Evolutionary conservation across 352 stramenopile species (phyloP).

Genomic region (Phytophthora litchii): DNA sequence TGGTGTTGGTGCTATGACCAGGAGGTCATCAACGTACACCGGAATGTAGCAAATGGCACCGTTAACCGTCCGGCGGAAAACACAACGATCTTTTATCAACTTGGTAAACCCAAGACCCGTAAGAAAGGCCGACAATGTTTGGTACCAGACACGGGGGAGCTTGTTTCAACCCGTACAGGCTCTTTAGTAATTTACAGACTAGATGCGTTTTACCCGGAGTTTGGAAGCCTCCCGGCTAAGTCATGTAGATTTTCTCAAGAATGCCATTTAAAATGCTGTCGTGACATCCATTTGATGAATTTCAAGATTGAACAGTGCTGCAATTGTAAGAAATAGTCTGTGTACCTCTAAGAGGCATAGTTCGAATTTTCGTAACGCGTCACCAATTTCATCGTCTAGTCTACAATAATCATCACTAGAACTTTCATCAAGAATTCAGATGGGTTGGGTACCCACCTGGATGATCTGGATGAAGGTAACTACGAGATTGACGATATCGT

Average conservation of each 20-base stretch:
- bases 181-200: conserved; percentile 6
- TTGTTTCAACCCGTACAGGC: conserved; percentile 25
- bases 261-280: conserved; percentile 25
- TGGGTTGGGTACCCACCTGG: too few relatives aligned
- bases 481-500: too few relatives aligned
- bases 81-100: conserved; percentile 2
- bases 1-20: conserved; percentile 14
- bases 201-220: conserved; percentile 17
- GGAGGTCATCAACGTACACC: conserved; percentile 6
- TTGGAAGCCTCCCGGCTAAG: conserved; percentile 13
- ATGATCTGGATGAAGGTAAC: too few relatives aligned
- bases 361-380: too few relatives aligned
- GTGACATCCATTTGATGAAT: conserved; percentile 40
- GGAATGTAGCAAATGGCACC: background rate
- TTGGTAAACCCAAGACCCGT: background rate
- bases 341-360: too few relatives aligned
- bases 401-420: too few relatives aligned
- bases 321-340: background rate
- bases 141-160: conserved; percentile 17
- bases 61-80: conserved; percentile 1
- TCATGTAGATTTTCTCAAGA: conserved; percentile 28
- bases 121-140: conserved; percentile 10
- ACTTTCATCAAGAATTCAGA: too few relatives aligned
- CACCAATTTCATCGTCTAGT: too few relatives aligned
- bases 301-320: conserved; percentile 18